These are phyloP conservation scores for Nyssa sinensis DNA, from an alignment of 148 eudicot genomes.

Conservation along the genomic window DNA sequence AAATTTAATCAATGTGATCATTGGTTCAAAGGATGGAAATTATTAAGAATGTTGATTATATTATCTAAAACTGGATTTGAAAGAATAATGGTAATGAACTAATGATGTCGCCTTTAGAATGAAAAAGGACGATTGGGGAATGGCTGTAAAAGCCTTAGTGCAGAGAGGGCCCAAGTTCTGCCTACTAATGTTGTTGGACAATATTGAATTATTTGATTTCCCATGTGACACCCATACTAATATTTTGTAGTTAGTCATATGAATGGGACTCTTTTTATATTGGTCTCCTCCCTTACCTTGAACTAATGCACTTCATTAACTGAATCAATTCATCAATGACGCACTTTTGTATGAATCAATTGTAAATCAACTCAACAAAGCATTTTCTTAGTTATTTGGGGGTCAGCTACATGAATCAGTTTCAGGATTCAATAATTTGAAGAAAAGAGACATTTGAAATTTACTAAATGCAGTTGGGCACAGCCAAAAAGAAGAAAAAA, in stretches of 20 bases:
- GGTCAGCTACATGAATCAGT: background rate
- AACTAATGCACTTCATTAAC: background rate
- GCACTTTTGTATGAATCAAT: no score
- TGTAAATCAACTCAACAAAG: no score
- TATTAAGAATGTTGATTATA: background rate
- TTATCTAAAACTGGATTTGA: constrained; percentile 4
- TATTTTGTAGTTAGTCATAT: background rate
- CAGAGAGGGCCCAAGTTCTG: background rate
- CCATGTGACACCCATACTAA: background rate
- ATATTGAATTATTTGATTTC: background rate
- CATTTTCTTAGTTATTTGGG: no score
- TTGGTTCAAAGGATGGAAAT: background rate
- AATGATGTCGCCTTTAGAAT: background rate
- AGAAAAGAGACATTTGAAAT: background rate
- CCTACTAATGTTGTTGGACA: background rate
- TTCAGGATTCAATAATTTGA: background rate
- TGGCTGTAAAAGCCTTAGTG: background rate
- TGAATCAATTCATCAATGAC: background rate
- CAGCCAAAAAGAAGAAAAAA: background rate
- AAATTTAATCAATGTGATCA: background rate
- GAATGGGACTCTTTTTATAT: background rate
- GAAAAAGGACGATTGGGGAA: background rate
- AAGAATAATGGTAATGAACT: background rate
- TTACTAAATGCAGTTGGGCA: background rate
- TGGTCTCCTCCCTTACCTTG: background rate